A percentile compares a stretch with the other conserved stretches of the same genome.
These are phyloP conservation scores for Colletotrichum aenigma DNA, from an alignment of 2,329 filamentous ascomycete genomes.

Conservation along the genomic window DNA sequence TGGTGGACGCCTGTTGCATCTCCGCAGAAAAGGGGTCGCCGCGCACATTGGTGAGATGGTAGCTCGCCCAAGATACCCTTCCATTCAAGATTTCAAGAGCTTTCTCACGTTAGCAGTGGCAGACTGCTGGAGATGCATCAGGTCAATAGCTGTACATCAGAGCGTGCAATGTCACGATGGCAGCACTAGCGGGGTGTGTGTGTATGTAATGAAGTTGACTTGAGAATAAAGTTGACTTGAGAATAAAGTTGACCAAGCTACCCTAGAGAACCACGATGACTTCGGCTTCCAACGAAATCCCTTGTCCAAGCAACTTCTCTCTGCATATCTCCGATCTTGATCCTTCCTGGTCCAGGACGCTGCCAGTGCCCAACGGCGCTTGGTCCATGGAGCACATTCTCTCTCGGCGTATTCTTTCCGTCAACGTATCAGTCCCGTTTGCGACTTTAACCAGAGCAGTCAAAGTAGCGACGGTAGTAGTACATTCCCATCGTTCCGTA, in stretches of 20 bases:
- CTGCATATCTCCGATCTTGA: neutral
- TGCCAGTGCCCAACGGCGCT: neutral
- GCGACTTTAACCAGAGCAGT: neutral
- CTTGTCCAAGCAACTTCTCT: neutral
- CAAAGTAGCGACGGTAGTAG: conserved; percentile 7
- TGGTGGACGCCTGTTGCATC: neutral
- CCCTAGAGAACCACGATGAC: neutral
- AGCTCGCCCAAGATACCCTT: conserved; percentile 21
- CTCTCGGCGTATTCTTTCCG: neutral
- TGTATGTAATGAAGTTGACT: neutral
- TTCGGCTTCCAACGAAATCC: neutral
- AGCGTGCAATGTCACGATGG: neutral
- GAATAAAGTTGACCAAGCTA: neutral
- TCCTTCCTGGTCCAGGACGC: neutral
- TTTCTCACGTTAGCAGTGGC: neutral
- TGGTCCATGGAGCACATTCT: neutral
- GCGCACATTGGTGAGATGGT: conserved; percentile 3
- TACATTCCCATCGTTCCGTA: neutral
- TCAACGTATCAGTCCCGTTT: neutral
- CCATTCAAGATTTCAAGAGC: conserved; percentile 11
- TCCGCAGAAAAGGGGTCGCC: neutral
- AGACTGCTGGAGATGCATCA: neutral
- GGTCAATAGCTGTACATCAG: neutral
- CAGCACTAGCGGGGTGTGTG: neutral
- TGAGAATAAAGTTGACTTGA: neutral